phyloP scores from a whole-genome alignment of 1,284 basidiomycete genomes.

The Austroboletus olivaceoglutinosus region DNA sequence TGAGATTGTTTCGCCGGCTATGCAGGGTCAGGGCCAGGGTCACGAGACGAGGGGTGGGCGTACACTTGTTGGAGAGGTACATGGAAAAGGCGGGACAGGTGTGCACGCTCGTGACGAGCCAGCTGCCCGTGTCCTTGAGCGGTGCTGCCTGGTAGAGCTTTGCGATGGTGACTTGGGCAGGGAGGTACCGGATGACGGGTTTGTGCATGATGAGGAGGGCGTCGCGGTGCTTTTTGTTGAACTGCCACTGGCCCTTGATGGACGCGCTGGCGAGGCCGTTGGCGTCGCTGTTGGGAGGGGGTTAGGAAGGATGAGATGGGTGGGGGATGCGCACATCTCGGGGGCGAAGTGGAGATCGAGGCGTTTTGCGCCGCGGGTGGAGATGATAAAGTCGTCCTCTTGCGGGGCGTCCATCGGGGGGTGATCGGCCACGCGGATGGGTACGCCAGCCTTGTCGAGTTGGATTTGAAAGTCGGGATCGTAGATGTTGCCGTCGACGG shows the following conservation, averaged over 20 bases:
- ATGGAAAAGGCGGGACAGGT: conserved; percentile 28
- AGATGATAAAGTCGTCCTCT: conserved; percentile 24
- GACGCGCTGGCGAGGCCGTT: conserved; percentile 22
- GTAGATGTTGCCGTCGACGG: conserved; percentile 26
- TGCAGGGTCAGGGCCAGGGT: conserved; percentile 1
- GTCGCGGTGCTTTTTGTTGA: conserved; percentile 24
- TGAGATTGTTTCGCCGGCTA: conserved; percentile 24
- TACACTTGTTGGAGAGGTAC: conserved; percentile 30
- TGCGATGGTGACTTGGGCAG: conserved; percentile 11
- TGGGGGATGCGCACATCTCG: conserved; percentile 11
- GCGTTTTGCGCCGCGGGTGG: conserved; percentile 20
- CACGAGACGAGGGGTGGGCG: background rate
- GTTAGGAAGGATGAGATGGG: background rate
- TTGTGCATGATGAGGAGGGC: conserved; percentile 28
- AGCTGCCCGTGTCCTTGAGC: conserved; percentile 19
- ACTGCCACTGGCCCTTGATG: conserved; percentile 30
- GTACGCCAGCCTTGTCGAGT: conserved; percentile 3
- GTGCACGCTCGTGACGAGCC: conserved; percentile 24
- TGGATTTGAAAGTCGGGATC: conserved; percentile 14
- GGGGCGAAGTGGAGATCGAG: conserved; percentile 5
- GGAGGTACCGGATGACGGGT: conserved; percentile 22
- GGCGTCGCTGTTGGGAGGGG: conserved; percentile 9
- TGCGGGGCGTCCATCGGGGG: conserved; percentile 5
- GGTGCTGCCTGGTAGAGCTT: conserved; percentile 17
- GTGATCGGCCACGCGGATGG: conserved; percentile 12